Evolutionary conservation across 257 asterid species (phyloP).

Genomic region (Solanum appendiculatum): DNA sequence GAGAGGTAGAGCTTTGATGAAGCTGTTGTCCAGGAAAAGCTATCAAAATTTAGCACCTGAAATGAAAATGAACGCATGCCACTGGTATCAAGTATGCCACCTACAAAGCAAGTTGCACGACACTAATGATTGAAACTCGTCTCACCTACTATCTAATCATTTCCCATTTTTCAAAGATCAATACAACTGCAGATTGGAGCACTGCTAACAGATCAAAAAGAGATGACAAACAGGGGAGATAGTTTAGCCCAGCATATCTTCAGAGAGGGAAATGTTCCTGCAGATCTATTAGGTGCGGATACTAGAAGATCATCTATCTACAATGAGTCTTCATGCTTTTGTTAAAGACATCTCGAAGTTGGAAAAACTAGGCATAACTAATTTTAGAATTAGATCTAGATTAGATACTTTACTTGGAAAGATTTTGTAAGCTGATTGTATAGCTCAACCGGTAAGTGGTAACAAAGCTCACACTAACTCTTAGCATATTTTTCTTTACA

Average conservation of each 20-base stretch:
- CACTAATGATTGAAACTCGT: not conserved
- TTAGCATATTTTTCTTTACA: not conserved
- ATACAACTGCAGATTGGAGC: not conserved
- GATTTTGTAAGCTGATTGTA: not conserved
- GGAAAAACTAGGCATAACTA: not conserved
- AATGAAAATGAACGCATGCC: constrained; percentile 1
- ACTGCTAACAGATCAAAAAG: not conserved
- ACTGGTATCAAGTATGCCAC: not conserved
- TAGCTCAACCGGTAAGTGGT: not conserved
- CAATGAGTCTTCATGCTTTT: not conserved
- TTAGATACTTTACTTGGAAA: not conserved
- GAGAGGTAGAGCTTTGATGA: constrained; percentile 89
- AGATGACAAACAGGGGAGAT: not conserved
- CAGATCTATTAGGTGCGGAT: not conserved
- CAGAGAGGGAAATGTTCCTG: not conserved
- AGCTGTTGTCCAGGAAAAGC: constrained; percentile 74
- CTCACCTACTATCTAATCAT: not conserved
- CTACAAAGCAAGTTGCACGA: not conserved
- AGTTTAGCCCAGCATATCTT: not conserved
- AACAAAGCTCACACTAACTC: not conserved
- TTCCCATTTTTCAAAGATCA: not conserved
- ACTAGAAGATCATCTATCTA: not conserved
- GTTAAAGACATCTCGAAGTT: not conserved
- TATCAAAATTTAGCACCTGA: constrained; percentile 81
- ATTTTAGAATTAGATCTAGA: not conserved